These are phyloP conservation scores for Beauveria varroae DNA, from an alignment of 2,329 filamentous ascomycete genomes.

Conservation along the genomic window DNA sequence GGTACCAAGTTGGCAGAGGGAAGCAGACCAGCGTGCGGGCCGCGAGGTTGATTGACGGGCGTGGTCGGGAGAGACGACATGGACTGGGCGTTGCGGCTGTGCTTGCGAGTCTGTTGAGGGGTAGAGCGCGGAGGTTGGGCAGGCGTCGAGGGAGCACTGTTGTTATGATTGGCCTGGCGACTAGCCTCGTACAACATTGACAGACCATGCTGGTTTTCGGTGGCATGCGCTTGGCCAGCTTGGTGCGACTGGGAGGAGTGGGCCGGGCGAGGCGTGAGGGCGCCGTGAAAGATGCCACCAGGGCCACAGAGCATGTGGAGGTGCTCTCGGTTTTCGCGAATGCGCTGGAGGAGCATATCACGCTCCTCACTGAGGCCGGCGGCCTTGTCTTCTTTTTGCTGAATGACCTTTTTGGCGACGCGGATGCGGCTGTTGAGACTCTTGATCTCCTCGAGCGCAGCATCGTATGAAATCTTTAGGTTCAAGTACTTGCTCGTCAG, in stretches of 20 bases:
- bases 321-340: slow-evolving; percentile 84
- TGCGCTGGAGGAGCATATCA: slow-evolving; percentile 68
- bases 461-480: slow-evolving; percentile 58
- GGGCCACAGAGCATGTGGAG: slow-evolving; percentile 72
- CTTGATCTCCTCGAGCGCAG: slow-evolving; percentile 58
- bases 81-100: slow-evolving; percentile 71
- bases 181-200: slow-evolving; percentile 75
- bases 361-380: slow-evolving; percentile 67
- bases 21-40: slow-evolving; percentile 45
- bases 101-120: slow-evolving; percentile 48
- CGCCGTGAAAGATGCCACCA: slow-evolving; percentile 57
- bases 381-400: slow-evolving; percentile 69
- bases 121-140: slow-evolving; percentile 37
- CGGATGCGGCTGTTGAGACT: slow-evolving; percentile 57
- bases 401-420: slow-evolving; percentile 69
- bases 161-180: slow-evolving; percentile 58
- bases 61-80: slow-evolving; percentile 79
- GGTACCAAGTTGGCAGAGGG: slow-evolving; percentile 57
- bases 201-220: slow-evolving; percentile 56
- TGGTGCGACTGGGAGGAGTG: slow-evolving; percentile 41
- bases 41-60: slow-evolving; percentile 48
- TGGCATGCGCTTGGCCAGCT: slow-evolving; percentile 33
- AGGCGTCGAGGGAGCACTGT: slow-evolving; percentile 68
- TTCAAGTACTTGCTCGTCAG: slow-evolving; percentile 50
- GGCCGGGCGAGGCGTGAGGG: slow-evolving; percentile 51